Evolutionary conservation across 2,329 filamentous ascomycete genomes (phyloP).

Genomic region (Plectosphaerella cucumerina): DNA sequence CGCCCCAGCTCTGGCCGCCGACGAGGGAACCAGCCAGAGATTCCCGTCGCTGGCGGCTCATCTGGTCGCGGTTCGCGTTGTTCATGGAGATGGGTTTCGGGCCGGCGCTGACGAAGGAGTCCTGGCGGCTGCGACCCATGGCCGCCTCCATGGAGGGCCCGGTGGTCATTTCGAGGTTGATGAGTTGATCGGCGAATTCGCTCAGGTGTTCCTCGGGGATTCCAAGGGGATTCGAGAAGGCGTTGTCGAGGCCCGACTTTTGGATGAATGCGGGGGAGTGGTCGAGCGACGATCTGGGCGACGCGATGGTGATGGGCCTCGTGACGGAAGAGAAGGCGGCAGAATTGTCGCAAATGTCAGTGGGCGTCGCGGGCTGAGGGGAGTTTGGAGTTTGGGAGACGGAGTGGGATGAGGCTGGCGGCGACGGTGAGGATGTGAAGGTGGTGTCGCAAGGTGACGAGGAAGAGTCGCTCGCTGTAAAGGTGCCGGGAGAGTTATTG

Average conservation of each 20-base stretch:
- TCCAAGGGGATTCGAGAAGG: conserved; percentile 17
- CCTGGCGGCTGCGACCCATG: conserved; percentile 55
- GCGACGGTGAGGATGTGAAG: conserved; percentile 18
- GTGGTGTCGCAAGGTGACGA: conserved; percentile 13
- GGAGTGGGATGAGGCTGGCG: conserved; percentile 22
- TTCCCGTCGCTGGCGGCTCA: conserved; percentile 55
- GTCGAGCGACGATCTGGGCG: conserved; percentile 11
- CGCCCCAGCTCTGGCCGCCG: conserved; percentile 95
- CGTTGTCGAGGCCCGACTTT: conserved; percentile 12
- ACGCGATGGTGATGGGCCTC: conserved; percentile 31
- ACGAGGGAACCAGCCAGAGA: conserved; percentile 61
- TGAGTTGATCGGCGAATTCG: conserved; percentile 16
- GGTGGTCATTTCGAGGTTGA: conserved; percentile 51
- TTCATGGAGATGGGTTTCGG: conserved; percentile 65
- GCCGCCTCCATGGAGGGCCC: conserved; percentile 54
- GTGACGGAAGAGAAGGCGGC: conserved; percentile 17
- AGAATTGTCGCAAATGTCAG: conserved; percentile 17
- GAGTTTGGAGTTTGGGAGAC: conserved; percentile 28
- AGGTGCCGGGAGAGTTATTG: not conserved
- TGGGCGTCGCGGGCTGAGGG: conserved; percentile 41
- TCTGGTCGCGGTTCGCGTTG: conserved; percentile 57
- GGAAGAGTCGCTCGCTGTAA: not conserved
- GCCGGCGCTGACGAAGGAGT: conserved; percentile 62
- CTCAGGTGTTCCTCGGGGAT: conserved; percentile 19
- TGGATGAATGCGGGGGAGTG: not conserved